phyloP scores from a whole-genome alignment of 164 flowering plant genomes.

The Liriodendron chinense region DNA sequence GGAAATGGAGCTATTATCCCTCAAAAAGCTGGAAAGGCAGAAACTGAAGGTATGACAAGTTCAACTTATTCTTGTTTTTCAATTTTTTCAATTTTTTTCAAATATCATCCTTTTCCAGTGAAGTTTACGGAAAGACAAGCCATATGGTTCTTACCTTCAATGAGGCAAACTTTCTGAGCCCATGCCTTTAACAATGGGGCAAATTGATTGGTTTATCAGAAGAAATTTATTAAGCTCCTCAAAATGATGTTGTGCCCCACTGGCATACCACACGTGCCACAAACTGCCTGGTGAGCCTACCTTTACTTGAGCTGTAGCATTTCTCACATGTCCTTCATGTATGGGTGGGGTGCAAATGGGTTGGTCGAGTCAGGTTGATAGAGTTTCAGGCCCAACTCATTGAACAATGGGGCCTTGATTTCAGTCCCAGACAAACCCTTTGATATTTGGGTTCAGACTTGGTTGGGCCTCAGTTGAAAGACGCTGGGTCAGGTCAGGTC shows the following conservation, averaged over 20 bases:
- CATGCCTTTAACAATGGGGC: background rate
- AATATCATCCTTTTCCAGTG: background rate
- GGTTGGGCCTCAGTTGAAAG: no score
- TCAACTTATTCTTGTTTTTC: no score
- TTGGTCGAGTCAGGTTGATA: no score
- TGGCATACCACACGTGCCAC: background rate
- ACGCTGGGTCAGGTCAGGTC: no score
- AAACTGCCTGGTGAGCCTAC: background rate
- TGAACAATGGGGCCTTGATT: no score
- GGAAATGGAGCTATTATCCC: background rate
- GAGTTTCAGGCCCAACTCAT: no score
- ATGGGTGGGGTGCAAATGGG: background rate
- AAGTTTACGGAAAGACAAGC: background rate
- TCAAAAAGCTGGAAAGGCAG: background rate
- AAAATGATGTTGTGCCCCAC: background rate
- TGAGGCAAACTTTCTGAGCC: no score
- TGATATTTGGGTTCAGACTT: no score
- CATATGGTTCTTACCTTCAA: background rate
- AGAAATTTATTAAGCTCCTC: no score
- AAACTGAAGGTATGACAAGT: background rate
- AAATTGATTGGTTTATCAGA: no score
- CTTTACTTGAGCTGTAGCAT: background rate
- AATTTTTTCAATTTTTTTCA: no score
- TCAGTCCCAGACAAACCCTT: no score
- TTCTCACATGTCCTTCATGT: background rate